A percentile compares a stretch with the other conserved stretches of the same genome.
phyloP scores from a whole-genome alignment of 2,329 filamentous ascomycete species.

The Zopfia rhizophila region DNA sequence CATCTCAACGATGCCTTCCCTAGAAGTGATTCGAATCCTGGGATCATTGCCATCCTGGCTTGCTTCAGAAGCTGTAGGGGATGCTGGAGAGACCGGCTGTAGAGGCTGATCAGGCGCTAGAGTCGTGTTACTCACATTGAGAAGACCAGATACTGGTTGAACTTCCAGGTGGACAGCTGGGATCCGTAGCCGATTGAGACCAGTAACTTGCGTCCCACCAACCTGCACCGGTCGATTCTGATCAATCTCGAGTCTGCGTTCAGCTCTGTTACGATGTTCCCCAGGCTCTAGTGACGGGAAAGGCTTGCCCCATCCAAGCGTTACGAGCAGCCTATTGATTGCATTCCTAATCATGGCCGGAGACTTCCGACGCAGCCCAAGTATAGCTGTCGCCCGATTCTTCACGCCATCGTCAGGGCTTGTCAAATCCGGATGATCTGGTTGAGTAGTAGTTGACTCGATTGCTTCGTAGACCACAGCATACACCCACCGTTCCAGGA shows the following conservation, averaged over 20 bases:
- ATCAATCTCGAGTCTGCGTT: conserved; percentile 5
- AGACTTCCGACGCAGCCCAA: conserved; percentile 36
- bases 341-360: conserved; percentile 30
- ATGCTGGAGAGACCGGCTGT: conserved; percentile 28
- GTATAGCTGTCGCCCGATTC: conserved; percentile 31
- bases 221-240: conserved; percentile 29
- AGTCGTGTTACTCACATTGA: conserved; percentile 4
- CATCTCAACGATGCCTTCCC: conserved; percentile 51
- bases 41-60: conserved; percentile 46
- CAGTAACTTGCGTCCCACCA: conserved; percentile 30
- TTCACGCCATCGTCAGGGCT: conserved; percentile 34
- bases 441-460: conserved; percentile 39
- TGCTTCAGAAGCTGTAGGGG: conserved; percentile 33
- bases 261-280: conserved; percentile 5
- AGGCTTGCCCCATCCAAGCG: conserved; percentile 39
- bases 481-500: conserved; percentile 39
- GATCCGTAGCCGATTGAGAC: conserved; percentile 35
- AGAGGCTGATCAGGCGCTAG: too few relatives aligned
- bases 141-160: conserved; percentile 7
- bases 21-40: conserved; percentile 50
- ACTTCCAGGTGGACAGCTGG: conserved; percentile 23
- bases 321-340: conserved; percentile 34
- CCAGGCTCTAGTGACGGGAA: not conserved
- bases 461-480: conserved; percentile 41
- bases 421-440: conserved; percentile 40